Percentiles rank a stretch among this genome's conserved stretches.
Conservation (phyloP, 2,329 filamentous ascomycete genomes). For the Teratosphaeria gauchensis region DNA sequence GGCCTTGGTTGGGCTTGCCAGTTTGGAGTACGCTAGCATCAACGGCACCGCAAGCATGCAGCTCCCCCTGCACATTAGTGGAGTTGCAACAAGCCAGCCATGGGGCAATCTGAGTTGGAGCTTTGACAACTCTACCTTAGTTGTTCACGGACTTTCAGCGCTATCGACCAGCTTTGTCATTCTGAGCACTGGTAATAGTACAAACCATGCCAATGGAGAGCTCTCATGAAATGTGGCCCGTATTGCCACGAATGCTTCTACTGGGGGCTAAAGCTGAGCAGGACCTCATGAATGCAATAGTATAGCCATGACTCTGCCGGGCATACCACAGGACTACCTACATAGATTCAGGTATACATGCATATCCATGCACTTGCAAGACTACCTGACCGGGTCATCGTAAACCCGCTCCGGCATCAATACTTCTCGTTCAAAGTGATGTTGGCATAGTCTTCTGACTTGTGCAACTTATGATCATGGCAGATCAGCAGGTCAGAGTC, state of each 20-base stretch:
- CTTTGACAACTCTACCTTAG: slow-evolving; percentile 7
- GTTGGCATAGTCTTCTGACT: background rate
- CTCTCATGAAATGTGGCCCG: background rate
- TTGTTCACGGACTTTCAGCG: slow-evolving; percentile 7
- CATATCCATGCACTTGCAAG: background rate
- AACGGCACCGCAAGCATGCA: slow-evolving; percentile 7
- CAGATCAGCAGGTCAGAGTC: slow-evolving; percentile 16
- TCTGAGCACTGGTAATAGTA: slow-evolving; percentile 2
- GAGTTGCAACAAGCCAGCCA: slow-evolving; percentile 10
- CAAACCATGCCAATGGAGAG: background rate
- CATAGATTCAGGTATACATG: background rate
- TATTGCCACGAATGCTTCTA: background rate
- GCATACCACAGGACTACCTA: no score
- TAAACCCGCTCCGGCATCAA: background rate
- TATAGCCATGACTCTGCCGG: no score
- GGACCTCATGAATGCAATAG: no score
- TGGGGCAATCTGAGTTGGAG: slow-evolving; percentile 16
- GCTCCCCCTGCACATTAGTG: slow-evolving; percentile 9
- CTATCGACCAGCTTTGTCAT: slow-evolving; percentile 17
- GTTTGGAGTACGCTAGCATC: slow-evolving; percentile 6
- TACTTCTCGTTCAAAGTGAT: background rate
- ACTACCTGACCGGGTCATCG: background rate
- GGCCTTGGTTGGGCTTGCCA: slow-evolving; percentile 15
- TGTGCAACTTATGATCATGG: background rate
- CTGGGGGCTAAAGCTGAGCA: no score